A percentile compares a stretch with the other conserved stretches of the same genome.
phyloP scores from a whole-genome alignment of 352 stramenopile genomes.

The Globisporangium abappressorium region DNA sequence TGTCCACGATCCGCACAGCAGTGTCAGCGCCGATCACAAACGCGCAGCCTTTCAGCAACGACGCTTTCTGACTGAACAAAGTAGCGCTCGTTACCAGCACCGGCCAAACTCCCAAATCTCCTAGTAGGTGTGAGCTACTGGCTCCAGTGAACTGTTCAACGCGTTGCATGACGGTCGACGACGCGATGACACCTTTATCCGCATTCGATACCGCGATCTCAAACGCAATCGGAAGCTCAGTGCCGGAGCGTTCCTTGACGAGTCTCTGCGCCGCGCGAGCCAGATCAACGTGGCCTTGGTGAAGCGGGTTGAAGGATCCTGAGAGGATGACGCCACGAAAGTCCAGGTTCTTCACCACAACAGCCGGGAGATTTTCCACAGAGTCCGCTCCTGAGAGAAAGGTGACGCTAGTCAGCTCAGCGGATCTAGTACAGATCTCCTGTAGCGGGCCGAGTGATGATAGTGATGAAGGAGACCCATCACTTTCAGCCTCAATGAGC shows the following conservation, averaged over 20 bases:
- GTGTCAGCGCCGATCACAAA: constrained; percentile 91
- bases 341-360: constrained; percentile 31
- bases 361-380: background rate
- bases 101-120: constrained; percentile 36
- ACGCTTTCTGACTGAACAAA: constrained; percentile 82
- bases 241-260: constrained; percentile 26
- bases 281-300: constrained; percentile 68
- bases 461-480: too few species aligned
- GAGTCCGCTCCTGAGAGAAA: constrained; percentile 34
- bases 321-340: constrained; percentile 67
- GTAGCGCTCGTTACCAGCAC: constrained; percentile 77
- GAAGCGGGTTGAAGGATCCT: constrained; percentile 84
- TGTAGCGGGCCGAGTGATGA: too few species aligned
- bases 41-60: constrained; percentile 62
- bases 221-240: constrained; percentile 52
- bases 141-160: constrained; percentile 50
- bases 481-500: constrained; percentile 11
- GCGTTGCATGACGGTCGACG: constrained; percentile 34
- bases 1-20: constrained; percentile 81
- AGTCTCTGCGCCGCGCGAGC: constrained; percentile 43
- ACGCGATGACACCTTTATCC: constrained; percentile 68
- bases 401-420: constrained; percentile 36
- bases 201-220: constrained; percentile 77
- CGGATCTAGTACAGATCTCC: too few species aligned
- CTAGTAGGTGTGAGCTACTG: background rate